Percentiles rank a stretch among this genome's conserved stretches.
Conservation (phyloP, 257 asterid species). For the Nyctanthes arbortristis region DNA sequence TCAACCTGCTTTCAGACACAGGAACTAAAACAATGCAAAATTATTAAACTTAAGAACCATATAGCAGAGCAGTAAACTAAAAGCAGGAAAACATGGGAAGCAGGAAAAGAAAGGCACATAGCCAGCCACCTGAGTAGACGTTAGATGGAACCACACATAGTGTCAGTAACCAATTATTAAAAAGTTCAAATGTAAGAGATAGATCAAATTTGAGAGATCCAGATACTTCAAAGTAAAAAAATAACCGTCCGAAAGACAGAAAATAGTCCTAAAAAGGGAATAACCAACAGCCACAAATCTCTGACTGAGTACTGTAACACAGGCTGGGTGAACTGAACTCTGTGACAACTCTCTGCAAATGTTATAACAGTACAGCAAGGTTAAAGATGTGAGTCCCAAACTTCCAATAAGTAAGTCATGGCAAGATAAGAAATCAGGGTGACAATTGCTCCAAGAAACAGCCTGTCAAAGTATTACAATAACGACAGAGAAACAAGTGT, state of each 20-base stretch:
- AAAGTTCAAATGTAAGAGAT: constrained; percentile 30
- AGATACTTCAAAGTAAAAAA: constrained; percentile 37
- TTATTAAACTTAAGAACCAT: constrained; percentile 23
- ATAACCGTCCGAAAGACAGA: constrained; percentile 36
- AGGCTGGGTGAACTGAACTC: constrained; percentile 41
- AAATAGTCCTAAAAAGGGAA: constrained; percentile 50
- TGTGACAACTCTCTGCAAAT: constrained; percentile 76
- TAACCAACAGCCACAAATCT: constrained; percentile 38
- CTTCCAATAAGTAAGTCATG: constrained; percentile 73
- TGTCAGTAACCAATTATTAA: constrained; percentile 42
- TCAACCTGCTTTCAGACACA: constrained; percentile 41
- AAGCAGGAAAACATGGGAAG: constrained; percentile 29
- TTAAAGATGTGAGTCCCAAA: constrained; percentile 85
- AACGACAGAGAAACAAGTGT: constrained; percentile 45
- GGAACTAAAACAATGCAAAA: constrained; percentile 36
- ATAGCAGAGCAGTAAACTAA: constrained; percentile 14
- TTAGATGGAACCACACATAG: background rate
- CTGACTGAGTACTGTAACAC: constrained; percentile 36
- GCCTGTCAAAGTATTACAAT: constrained; percentile 74
- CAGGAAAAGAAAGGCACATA: constrained; percentile 20
- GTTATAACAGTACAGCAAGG: constrained; percentile 69
- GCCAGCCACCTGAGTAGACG: constrained; percentile 24
- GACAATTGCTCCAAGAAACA: constrained; percentile 85
- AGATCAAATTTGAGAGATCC: constrained; percentile 20
- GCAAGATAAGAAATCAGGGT: constrained; percentile 84